Evolutionary conservation across 2,329 filamentous ascomycete genomes (phyloP), one percentile per base, ranked within the genome.

Genomic region (Ceratocystis diversiconidia): DNA sequence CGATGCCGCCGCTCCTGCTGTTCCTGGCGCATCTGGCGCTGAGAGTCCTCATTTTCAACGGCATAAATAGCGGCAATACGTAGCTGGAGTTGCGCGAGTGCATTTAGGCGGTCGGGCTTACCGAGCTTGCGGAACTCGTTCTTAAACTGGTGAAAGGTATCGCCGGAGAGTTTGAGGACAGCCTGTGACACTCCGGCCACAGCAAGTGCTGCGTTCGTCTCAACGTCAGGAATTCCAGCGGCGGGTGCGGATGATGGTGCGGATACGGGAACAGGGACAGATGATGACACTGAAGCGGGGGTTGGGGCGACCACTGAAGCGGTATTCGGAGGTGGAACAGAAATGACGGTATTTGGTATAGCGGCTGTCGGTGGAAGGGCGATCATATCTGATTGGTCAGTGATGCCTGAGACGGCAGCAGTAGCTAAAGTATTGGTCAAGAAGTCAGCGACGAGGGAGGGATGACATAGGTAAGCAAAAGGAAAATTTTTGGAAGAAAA

Each of bases 131-230:
- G 75, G 43, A 78, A 78, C 41, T 78, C 76, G 55, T 70, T 70
- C 69, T 78, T 78, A 69, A 77, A 76, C 41, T 76, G 75, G 65
- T 77, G 74, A 67, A 78, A 78, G 1, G 76, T 76, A 28, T 78
- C 76, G 44, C 76, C 76, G 1, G 75, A 76, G 7, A 78, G 71
- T 48, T 75, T 76, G 48, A 78, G 72, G 6, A 72, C 71, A 8
- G 72, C 68, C n/a, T 73, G 73, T 0, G 75, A 74, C 43, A 78
- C 73, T 12, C 76, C 76, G 0, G 76, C 75, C 8, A 76, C 71
- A 65, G 76, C 74, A 41, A 77, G 70, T 1, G 75, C 75, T 12
- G 73, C 72, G 7, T 72, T 70, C 0, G 76, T 77, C 8, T 75
- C 73, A n/a, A 72, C 65, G 64, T 77, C 75, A 8, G 73, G 73